Base-by-base conservation (phyloP, 129 eudicot genomes). In the Solidago caesia region DNA sequence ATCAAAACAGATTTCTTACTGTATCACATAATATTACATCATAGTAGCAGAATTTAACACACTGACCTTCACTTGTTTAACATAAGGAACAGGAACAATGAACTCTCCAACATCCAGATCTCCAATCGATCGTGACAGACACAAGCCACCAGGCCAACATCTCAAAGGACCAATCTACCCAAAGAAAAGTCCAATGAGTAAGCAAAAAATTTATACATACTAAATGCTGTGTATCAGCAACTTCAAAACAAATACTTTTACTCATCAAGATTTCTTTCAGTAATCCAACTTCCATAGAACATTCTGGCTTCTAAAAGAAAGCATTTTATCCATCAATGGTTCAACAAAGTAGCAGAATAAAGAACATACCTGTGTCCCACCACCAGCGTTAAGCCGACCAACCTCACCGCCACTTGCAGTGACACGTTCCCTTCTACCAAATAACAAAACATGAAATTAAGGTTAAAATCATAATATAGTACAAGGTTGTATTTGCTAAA, bases 121-220 rank as follows among this genome's bases (percentile, higher is more conserved):
- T 77, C 98, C 98, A 53, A 94, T 88, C 5, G 98, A 94, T 67
- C 98, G 87, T 4, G 98, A 94, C 44, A 94, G 89, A 80, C 98
- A 94, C 82, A 94, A 84, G 27, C 98, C 98, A 62, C 98, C 98
- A 59, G 98, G 98, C 98, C 98, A 94, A 82, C 98, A 94, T 90
- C 98, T 87, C 79, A 94, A 79, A 47, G 98, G 98, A 82, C 98
- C 98, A 85, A 94, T 84, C 99, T 94, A 78, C 68, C 57, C 39
- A 33, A 73, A 62, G 45, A 42, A 64, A 69, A 4, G 69, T 56
- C 15, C 14, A 13, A 47, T 60, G 25, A 51, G 59, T 71, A 75
- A 83, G 68, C 52, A 80, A 16, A 44, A 67, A 27, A 7, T 66
- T 11, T 70, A 45, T 63, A 49, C 49, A 48, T 63, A 68, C 16